Percentiles rank a stretch among this genome's conserved stretches.
Conservation (phyloP, 208 protist genomes). For the Tritrichomonas musculus region DNA sequence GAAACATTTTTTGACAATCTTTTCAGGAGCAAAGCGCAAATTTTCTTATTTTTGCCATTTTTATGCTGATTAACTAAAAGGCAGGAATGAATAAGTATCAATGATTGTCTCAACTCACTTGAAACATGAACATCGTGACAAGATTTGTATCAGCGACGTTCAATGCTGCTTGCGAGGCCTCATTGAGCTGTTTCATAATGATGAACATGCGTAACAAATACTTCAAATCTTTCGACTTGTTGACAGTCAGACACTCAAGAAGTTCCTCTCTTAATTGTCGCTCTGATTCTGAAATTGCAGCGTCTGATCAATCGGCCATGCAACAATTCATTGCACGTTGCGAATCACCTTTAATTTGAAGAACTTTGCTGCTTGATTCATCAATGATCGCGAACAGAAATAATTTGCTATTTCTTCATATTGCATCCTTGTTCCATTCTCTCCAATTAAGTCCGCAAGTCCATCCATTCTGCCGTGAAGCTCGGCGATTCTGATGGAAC, state of each 20-base stretch:
- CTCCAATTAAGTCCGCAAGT: background rate
- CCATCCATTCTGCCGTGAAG: background rate
- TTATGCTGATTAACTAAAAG: background rate
- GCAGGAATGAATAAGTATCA: constrained; percentile 8
- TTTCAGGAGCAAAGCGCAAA: background rate
- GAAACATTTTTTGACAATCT: background rate
- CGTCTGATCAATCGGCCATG: background rate
- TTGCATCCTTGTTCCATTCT: background rate
- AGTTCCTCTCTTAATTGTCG: background rate
- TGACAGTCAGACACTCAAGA: background rate
- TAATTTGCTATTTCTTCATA: background rate
- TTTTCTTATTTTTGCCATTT: background rate
- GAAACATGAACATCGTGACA: background rate
- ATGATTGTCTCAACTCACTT: background rate
- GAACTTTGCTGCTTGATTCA: constrained; percentile 2
- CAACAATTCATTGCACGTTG: constrained; percentile 19
- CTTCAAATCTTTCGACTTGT: background rate
- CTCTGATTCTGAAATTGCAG: background rate
- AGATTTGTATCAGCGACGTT: background rate
- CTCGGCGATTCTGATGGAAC: constrained; percentile 6
- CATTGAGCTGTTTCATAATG: background rate
- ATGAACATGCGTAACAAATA: constrained; percentile 22
- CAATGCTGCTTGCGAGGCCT: background rate
- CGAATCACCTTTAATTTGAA: background rate
- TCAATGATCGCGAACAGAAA: background rate